Evolutionary conservation across 805 yeast species (phyloP).

Genomic region (Candida orba): DNA sequence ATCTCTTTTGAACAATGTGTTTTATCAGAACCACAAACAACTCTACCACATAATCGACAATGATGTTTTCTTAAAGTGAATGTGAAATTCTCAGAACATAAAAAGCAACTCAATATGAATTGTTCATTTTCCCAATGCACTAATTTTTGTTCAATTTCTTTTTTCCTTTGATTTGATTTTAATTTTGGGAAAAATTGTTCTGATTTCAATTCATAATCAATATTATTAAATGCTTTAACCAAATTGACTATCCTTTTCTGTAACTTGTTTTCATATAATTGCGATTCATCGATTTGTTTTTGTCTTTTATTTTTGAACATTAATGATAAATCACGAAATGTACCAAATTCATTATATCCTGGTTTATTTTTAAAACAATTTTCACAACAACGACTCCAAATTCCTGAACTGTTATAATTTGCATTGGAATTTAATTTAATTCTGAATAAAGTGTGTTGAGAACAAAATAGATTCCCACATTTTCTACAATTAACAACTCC

Average conservation of each 20-base stretch:
- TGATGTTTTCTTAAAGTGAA: constrained; percentile 72
- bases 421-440: constrained; percentile 45
- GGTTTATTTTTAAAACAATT: constrained; percentile 51
- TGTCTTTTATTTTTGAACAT: constrained; percentile 37
- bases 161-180: constrained; percentile 24
- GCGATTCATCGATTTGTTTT: constrained; percentile 37
- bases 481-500: constrained; percentile 65
- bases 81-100: constrained; percentile 55
- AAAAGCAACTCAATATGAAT: constrained; percentile 43
- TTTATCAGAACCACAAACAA: constrained; percentile 63
- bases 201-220: constrained; percentile 19
- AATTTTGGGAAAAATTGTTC: constrained; percentile 21
- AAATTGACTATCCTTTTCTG: constrained; percentile 54
- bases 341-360: constrained; percentile 45
- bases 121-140: constrained; percentile 62
- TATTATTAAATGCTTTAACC: constrained; percentile 21
- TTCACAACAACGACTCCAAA: constrained; percentile 68
- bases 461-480: constrained; percentile 71
- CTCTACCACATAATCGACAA: constrained; percentile 80
- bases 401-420: constrained; percentile 42
- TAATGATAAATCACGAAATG: constrained; percentile 35
- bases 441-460: constrained; percentile 49
- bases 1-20: constrained; percentile 71
- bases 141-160: constrained; percentile 38
- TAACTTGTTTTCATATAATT: constrained; percentile 47